These are phyloP conservation scores for Dictyostelium capitatum DNA, from an alignment of 78 protist species.

Conservation along the genomic window DNA sequence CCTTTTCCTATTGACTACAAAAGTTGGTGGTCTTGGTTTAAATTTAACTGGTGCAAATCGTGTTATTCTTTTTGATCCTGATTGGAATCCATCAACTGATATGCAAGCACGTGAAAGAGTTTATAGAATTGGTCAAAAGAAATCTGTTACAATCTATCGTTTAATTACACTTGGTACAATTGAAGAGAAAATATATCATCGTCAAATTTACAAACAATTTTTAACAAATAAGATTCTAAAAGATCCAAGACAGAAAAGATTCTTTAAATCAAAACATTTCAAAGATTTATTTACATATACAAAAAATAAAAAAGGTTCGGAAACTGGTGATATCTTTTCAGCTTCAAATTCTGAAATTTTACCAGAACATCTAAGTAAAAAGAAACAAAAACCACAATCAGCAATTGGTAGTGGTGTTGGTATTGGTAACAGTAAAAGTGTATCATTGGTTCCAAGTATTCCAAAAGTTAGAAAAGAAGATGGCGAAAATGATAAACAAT, in stretches of 20 bases:
- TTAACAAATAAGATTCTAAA: conserved; percentile 91
- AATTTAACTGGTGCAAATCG: conserved; percentile 98
- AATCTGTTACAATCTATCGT: conserved; percentile 93
- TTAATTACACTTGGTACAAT: conserved; percentile 92
- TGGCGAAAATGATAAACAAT: conserved; percentile 1
- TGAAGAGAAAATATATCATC: conserved; percentile 98
- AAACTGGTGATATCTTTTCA: conserved; percentile 53
- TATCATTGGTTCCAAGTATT: background rate
- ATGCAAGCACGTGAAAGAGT: conserved; percentile 98
- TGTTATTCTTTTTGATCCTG: conserved; percentile 97
- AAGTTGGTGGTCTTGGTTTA: conserved; percentile 94
- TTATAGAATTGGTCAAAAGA: conserved; percentile 97
- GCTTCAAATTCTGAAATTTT: conserved; percentile 56
- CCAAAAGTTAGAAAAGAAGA: conserved; percentile 8
- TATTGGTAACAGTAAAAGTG: background rate
- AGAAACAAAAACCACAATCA: background rate
- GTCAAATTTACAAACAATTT: conserved; percentile 97
- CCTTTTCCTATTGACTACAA: conserved; percentile 95
- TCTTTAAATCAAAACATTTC: conserved; percentile 78
- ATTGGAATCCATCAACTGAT: conserved; percentile 96
- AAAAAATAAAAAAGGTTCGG: conserved; percentile 30
- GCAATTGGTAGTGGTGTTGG: background rate
- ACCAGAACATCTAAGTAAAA: conserved; percentile 56
- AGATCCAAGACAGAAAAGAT: conserved; percentile 91
- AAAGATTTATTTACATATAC: conserved; percentile 63